Evolutionary conservation across 192 early-diverging fungal genomes (phyloP).

Genomic region (Pilaira anomala): DNA sequence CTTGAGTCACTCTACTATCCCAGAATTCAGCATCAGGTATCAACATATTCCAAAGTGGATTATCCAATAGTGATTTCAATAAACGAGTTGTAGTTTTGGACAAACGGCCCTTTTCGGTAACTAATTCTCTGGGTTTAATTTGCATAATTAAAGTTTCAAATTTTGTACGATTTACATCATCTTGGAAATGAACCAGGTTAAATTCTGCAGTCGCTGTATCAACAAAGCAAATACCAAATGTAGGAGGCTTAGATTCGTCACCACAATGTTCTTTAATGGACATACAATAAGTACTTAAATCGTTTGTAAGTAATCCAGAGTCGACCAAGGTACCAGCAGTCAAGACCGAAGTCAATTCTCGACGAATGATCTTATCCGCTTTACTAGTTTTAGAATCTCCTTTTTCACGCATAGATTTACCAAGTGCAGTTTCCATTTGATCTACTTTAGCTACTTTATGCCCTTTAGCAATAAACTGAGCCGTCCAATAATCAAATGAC

Average conservation of each 20-base stretch:
- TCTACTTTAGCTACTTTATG: slow-evolving; percentile 96
- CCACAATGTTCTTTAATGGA: slow-evolving; percentile 63
- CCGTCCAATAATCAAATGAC: slow-evolving; percentile 92
- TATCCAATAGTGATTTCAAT: slow-evolving; percentile 57
- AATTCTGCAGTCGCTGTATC: slow-evolving; percentile 96
- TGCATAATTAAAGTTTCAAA: slow-evolving; percentile 95
- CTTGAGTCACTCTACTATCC: slow-evolving; percentile 47
- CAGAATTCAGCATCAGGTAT: slow-evolving; percentile 74
- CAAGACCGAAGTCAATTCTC: slow-evolving; percentile 83
- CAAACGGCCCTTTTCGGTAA: slow-evolving; percentile 71
- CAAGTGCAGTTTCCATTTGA: slow-evolving; percentile 93
- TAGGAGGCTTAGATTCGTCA: slow-evolving; percentile 42
- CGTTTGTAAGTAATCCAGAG: slow-evolving; percentile 76
- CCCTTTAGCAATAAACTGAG: slow-evolving; percentile 93
- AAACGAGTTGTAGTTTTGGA: slow-evolving; percentile 52
- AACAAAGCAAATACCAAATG: slow-evolving; percentile 88
- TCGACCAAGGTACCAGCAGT: slow-evolving; percentile 93
- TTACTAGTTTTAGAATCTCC: slow-evolving; percentile 33
- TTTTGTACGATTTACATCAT: slow-evolving; percentile 83
- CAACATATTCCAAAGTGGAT: slow-evolving; percentile 63
- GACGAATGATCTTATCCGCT: slow-evolving; percentile 74
- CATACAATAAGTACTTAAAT: slow-evolving; percentile 96
- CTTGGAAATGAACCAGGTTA: slow-evolving; percentile 70
- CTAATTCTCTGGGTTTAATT: slow-evolving; percentile 87
- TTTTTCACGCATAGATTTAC: slow-evolving; percentile 88